Evolutionary conservation across 352 stramenopile species (phyloP).

Genomic region (Hyaloperonospora arabidopsidis): DNA sequence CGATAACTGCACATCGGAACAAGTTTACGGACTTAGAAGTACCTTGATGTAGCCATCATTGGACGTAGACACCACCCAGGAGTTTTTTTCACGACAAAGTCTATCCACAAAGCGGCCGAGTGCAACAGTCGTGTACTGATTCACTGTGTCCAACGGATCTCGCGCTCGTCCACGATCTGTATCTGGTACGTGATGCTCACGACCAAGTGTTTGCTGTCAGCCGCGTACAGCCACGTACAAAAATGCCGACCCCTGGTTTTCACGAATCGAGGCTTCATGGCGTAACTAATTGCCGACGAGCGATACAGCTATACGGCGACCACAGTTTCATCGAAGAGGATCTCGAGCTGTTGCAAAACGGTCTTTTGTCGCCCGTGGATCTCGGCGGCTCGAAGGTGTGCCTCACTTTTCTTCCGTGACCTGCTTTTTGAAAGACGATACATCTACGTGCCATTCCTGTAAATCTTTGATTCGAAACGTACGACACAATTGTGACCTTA

Average conservation of each 20-base stretch:
- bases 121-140: constrained; percentile 51
- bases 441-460: constrained; percentile 16
- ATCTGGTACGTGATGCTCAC: constrained; percentile 78
- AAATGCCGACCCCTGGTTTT: constrained; percentile 70
- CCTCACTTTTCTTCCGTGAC: constrained; percentile 36
- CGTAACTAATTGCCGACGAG: constrained; percentile 63
- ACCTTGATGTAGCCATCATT: constrained; percentile 59
- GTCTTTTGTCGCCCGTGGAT: constrained; percentile 48
- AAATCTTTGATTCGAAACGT: constrained; percentile 15
- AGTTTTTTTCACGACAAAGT: constrained; percentile 44
- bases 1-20: constrained; percentile 48
- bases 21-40: constrained; percentile 46
- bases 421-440: constrained; percentile 6
- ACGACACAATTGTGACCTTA: too few species aligned
- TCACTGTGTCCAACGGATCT: constrained; percentile 77
- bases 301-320: constrained; percentile 54
- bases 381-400: constrained; percentile 48
- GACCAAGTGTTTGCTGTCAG: constrained; percentile 61
- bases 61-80: constrained; percentile 45
- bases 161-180: constrained; percentile 64
- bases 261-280: constrained; percentile 74
- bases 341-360: constrained; percentile 60
- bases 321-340: constrained; percentile 57
- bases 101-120: constrained; percentile 40
- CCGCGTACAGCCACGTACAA: constrained; percentile 74